Conservation (phyloP, 2,329 filamentous ascomycete genomes). For the Pseudomassariella vexata region DNA sequence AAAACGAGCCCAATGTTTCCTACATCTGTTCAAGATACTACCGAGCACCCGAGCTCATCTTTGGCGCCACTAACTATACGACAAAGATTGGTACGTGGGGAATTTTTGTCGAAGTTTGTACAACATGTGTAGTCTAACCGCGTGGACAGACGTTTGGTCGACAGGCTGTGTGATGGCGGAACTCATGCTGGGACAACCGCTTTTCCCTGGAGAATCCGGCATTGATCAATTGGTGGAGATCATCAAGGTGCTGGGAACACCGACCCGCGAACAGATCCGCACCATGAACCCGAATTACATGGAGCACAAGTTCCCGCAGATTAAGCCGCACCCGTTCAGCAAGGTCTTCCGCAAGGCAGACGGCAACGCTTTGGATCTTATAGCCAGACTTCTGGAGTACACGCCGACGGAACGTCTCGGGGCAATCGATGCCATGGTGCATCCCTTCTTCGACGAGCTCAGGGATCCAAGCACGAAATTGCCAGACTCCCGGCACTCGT, state of each 20-base stretch:
- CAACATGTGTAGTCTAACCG: slow-evolving; percentile 8
- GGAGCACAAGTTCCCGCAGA: slow-evolving; percentile 99
- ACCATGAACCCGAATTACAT: slow-evolving; percentile 99
- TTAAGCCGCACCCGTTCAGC: slow-evolving; percentile 98
- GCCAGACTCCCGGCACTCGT: slow-evolving; percentile 88
- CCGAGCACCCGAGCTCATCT: slow-evolving; percentile 94
- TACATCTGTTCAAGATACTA: slow-evolving; percentile 99
- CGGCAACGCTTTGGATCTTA: slow-evolving; percentile 86
- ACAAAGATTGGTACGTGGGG: slow-evolving; percentile 88
- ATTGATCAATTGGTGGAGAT: slow-evolving; percentile 99
- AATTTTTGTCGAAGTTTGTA: slow-evolving; percentile 5
- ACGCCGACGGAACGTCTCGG: slow-evolving; percentile 93
- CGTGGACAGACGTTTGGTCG: slow-evolving; percentile 83
- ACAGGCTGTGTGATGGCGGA: slow-evolving; percentile 99
- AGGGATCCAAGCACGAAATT: slow-evolving; percentile 86
- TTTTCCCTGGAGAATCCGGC: slow-evolving; percentile 96
- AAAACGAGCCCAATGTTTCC: slow-evolving; percentile 98
- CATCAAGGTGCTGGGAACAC: slow-evolving; percentile 96
- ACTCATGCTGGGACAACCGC: slow-evolving; percentile 94
- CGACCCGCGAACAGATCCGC: slow-evolving; percentile 94
- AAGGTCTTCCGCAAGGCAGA: slow-evolving; percentile 99
- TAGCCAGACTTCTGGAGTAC: slow-evolving; percentile 90
- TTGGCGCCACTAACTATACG: slow-evolving; percentile 98
- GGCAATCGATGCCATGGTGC: slow-evolving; percentile 93
- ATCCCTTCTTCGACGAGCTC: slow-evolving; percentile 97